phyloP scores from a whole-genome alignment of 805 yeast genomes.

The Yarrowia hollandica region DNA sequence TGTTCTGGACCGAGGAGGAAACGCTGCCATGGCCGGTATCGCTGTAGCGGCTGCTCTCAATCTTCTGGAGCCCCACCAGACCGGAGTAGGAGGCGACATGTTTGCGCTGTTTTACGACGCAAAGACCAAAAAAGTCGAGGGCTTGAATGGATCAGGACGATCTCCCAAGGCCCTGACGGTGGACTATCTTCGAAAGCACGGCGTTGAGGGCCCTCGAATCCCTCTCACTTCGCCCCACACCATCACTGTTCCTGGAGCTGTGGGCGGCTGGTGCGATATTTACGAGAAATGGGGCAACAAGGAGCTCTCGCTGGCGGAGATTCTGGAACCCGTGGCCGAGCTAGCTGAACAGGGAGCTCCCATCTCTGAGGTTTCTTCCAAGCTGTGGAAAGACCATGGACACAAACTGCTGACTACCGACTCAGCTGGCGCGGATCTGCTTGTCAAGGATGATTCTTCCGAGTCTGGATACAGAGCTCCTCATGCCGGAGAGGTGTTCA shows the following conservation, averaged over 20 bases:
- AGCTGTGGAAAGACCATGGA: slow-evolving; percentile 50
- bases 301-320: slow-evolving; percentile 56
- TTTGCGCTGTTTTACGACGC: slow-evolving; percentile 62
- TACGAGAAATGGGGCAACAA: slow-evolving; percentile 72
- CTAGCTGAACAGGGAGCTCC: slow-evolving; percentile 69
- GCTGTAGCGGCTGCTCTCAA: slow-evolving; percentile 47
- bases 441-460: slow-evolving; percentile 36
- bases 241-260: slow-evolving; percentile 75
- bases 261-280: slow-evolving; percentile 78
- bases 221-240: slow-evolving; percentile 56
- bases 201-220: slow-evolving; percentile 52
- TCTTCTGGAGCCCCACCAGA: slow-evolving; percentile 45
- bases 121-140: slow-evolving; percentile 53
- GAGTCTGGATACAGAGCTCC: slow-evolving; percentile 46
- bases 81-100: slow-evolving; percentile 47
- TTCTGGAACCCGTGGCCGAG: slow-evolving; percentile 50
- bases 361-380: slow-evolving; percentile 59
- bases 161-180: slow-evolving; percentile 54
- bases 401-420: slow-evolving; percentile 44
- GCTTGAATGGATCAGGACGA: slow-evolving; percentile 76
- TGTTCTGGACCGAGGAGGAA: slow-evolving; percentile 70
- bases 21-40: slow-evolving; percentile 49
- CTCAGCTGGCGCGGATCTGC: slow-evolving; percentile 42
- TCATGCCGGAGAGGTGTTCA: slow-evolving; percentile 56
- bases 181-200: slow-evolving; percentile 50